Evolutionary conservation across 768 basidiomycete species (phyloP), one percentile per base, ranked within the genome.

Genomic region (Termitomyces sp.): DNA sequence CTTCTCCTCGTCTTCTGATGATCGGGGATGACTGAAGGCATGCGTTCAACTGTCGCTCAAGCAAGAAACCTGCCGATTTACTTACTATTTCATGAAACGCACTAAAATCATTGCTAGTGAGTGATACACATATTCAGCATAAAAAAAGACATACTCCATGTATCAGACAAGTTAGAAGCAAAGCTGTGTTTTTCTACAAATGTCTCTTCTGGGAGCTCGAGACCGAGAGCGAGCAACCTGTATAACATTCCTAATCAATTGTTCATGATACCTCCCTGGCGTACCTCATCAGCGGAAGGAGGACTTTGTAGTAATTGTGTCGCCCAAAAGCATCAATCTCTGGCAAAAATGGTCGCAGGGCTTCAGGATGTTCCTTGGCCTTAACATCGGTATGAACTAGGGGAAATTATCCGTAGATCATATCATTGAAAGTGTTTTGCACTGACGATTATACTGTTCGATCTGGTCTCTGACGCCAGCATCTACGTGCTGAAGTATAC

Each of bases 381-480:
- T 37, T 69, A 9, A 76, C 69, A 54, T 75, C 63, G 34, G 68
- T 63, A 59, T 76, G 67, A 20, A 78, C 76, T 78, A 46, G 4
- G 51, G 12, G 55, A 50, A 41, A 30, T 8, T 11, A 11, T 44
- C 22, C 4, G 15, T 27, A 27, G 3, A 27, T 27, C 27, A 54
- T 11, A 16, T 9, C 18, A n/a, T 31, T 20, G 39, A 22, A 15
- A 60, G n/a, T 7, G 22, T 16, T 53, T 16, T 27, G 27, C 11
- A 62, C 79, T 59, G 59, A 87, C 87, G 75, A 62, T 82, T 84
- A 65, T 88, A 88, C 51, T 81, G 74, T 63, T 88, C 86, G n/a
- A 87, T 63, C 62, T 87, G 84, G 64, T 88, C 87, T 16, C 70
- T 76, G 24, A 88, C 81, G 6, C 86, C 87, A 13, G 77, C 78